Base-by-base conservation (phyloP, 176 grass and related monocot genomes). In the Calamus simplicifolius region DNA sequence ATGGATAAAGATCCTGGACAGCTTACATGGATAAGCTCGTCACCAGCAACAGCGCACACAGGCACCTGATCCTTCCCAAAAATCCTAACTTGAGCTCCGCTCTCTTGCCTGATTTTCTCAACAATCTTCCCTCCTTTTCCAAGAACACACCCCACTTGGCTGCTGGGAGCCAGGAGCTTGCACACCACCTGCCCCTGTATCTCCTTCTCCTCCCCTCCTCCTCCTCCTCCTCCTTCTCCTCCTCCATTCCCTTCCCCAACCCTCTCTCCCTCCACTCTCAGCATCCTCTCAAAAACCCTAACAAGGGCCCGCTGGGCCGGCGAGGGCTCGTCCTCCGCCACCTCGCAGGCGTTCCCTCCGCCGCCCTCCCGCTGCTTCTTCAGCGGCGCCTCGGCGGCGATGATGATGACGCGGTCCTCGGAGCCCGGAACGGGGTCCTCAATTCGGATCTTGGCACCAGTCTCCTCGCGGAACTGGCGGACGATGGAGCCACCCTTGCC, bases 51-150 rank as follows among this genome's bases (percentile, higher is more conserved):
- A 3, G 85, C 76, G 17, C 73, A 89, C 4, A 56, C 68, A 14
- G 77, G 85, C 50, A 89, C 48, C 60, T 89, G 80, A 3, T 89
- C 85, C 69, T 70, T 80, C 52, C 69, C 76, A 61, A 89, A 84
- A 66, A 89, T 77, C 76, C 85, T 84, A 77, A 89, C 79, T 60
- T 89, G 85, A 16, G 85, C 85, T 29, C 85, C 85, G 52, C 73
- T 84, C 65, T 84, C 85, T 51, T 77, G 80, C 52, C 85, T 75
- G 64, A 89, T 84, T 69, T 78, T 54, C 77, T 89, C 85, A 17
- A 89, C 77, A 16, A 81, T 83, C 69, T 84, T 89, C 51, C 85
- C 80, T 14, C 80, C 85, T 78, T 84, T 89, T 14, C 85, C 85
- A 35, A 84, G 69, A 21, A 89, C 73, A 63, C 80, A 89, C 4